Evolutionary conservation across 73 alveolate genomes (phyloP), one percentile per base, ranked within the genome.

Genomic region (Tetrahymena malaccensis): DNA sequence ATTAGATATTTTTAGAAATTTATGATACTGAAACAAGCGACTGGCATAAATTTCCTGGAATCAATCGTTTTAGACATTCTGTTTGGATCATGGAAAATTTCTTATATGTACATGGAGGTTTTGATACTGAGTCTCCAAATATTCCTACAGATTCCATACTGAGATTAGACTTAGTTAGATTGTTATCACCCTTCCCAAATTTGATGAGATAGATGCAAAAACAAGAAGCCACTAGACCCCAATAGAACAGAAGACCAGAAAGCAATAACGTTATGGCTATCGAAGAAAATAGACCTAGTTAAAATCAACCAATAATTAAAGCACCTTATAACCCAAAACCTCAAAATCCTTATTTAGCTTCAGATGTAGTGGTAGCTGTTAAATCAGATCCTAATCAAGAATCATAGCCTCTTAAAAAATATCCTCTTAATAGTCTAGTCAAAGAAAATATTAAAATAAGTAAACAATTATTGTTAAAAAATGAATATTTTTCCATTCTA

Each of bases 11-110:
- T 21, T 96, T 99, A 22, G 99, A 98, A 94, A 99, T 99, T 56
- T 99, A 99, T 96, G 99, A 98, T 94, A 99, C 99, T 34, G 99
- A 98, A 96, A 98, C 98, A 43, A 97, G 99, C 43, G 99, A 99
- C 96, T 99, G 99, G 99, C 96, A 97, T 56, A 96, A 97, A 94
- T 97, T 98, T 94, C 93, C 96, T 31, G 95, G 98, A 55, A 97
- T 98, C 55, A 96, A 98, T 55, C 97, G 99, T 95, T 98, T 98
- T 94, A 97, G 99, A 95, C 99, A 98, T 95, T 97, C 99, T 9
- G 96, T 97, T 58, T 97, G 98, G 98, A 95, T 96, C n/a, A 38
- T 96, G 31, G 99, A 97, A 35, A 25, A 94, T 43, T 50, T 94
- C 43, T 85, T 98, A n/a, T 98, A 97, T 96, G 96, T 98, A 94